Evolutionary conservation across 1,139 yeast genomes (phyloP).

Genomic region (Taphrina confusa): DNA sequence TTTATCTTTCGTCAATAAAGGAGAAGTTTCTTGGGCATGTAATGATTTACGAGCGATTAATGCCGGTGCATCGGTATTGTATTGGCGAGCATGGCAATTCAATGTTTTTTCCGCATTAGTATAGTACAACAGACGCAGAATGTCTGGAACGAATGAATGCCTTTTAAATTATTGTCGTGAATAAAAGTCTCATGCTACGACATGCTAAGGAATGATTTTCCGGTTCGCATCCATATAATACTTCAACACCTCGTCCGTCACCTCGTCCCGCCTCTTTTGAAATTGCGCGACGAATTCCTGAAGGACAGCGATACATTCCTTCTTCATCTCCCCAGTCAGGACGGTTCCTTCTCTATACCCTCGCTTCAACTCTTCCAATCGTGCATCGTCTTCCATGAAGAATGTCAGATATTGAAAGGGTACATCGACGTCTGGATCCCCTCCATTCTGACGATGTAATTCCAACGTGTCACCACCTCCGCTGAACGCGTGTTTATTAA

Average conservation of each 20-base stretch:
- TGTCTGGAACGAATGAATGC: no score
- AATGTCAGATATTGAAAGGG: conserved; percentile 90
- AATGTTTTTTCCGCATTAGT: no score
- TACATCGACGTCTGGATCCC: conserved; percentile 93
- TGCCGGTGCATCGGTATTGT: no score
- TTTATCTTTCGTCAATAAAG: no score
- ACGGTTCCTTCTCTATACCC: conserved; percentile 79
- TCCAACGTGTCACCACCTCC: conserved; percentile 90
- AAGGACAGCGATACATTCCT: conserved; percentile 75
- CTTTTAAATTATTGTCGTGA: no score
- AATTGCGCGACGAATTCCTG: conserved; percentile 76
- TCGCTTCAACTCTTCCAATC: conserved; percentile 62
- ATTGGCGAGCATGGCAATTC: conserved; percentile 1
- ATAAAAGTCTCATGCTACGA: no score
- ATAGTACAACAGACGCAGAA: no score
- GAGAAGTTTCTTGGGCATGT: no score
- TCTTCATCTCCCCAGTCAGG: conserved; percentile 91
- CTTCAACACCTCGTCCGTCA: conserved; percentile 67
- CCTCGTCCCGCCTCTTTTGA: conserved; percentile 72
- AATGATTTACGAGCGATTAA: no score
- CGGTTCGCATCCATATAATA: conserved; percentile 79
- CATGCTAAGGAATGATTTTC: conserved; percentile 53
- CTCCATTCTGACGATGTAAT: conserved; percentile 86
- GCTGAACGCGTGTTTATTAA: conserved; percentile 93
- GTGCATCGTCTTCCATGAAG: conserved; percentile 83